phyloP scores from a whole-genome alignment of 1,139 yeast genomes.

The Saccharomyces hybrid region DNA sequence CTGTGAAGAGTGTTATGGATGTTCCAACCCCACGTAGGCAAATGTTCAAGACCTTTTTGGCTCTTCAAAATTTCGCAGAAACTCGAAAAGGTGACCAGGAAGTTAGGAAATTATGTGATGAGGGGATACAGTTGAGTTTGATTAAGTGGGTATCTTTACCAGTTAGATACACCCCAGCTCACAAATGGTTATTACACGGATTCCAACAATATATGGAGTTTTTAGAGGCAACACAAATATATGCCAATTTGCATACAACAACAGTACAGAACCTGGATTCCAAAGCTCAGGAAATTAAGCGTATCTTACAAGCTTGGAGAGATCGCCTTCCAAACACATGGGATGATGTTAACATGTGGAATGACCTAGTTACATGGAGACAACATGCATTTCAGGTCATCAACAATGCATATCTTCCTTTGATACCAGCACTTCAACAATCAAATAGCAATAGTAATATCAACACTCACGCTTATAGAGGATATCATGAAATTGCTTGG shows the following conservation, averaged over 20 bases:
- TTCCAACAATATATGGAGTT: conserved; percentile 97
- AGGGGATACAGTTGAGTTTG: conserved; percentile 87
- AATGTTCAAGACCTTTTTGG: conserved; percentile 86
- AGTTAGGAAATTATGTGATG: conserved; percentile 81
- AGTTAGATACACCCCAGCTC: conserved; percentile 69
- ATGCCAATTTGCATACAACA: conserved; percentile 79
- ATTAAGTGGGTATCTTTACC: conserved; percentile 94
- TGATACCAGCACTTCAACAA: conserved; percentile 80
- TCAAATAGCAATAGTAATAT: conserved; percentile 62
- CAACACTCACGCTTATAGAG: conserved; percentile 89
- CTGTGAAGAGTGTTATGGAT: conserved; percentile 94
- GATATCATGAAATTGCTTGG: conserved; percentile 99
- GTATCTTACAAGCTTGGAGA: conserved; percentile 95
- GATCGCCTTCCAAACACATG: conserved; percentile 91
- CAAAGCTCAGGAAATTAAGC: conserved; percentile 86
- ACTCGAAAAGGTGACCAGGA: conserved; percentile 76
- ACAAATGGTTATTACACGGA: conserved; percentile 80
- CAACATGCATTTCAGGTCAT: conserved; percentile 98
- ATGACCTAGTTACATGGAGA: conserved; percentile 95
- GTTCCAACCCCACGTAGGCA: conserved; percentile 97
- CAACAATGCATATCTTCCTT: conserved; percentile 87
- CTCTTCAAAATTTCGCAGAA: conserved; percentile 88
- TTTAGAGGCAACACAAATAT: conserved; percentile 94
- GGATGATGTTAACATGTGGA: conserved; percentile 98
- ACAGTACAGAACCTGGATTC: conserved; percentile 87